These are phyloP conservation scores for Ottelia alismoides DNA, from an alignment of 106 monocot species.

Conservation along the genomic window DNA sequence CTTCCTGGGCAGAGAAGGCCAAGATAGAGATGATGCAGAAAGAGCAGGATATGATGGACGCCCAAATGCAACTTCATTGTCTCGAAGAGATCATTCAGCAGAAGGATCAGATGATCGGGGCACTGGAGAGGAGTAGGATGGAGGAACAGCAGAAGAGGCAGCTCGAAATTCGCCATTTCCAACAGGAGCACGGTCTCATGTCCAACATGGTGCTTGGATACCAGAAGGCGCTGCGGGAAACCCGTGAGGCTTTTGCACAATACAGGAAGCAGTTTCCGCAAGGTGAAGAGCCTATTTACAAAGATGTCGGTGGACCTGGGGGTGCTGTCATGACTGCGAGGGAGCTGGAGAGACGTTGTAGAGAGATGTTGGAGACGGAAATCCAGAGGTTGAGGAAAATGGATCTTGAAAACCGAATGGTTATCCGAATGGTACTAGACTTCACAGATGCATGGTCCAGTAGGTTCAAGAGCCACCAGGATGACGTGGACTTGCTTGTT, in stretches of 20 bases:
- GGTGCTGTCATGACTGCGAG: slow-evolving; percentile 48
- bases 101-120: slow-evolving; percentile 50
- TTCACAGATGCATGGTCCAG: slow-evolving; percentile 37
- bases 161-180: slow-evolving; percentile 25
- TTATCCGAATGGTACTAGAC: slow-evolving; percentile 18
- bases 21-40: slow-evolving; percentile 41
- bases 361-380: slow-evolving; percentile 45
- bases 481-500: slow-evolving; percentile 6
- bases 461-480: slow-evolving; percentile 28
- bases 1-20: too few species aligned
- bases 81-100: slow-evolving; percentile 35
- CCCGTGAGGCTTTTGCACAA: slow-evolving; percentile 37
- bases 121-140: slow-evolving; percentile 34
- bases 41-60: slow-evolving; percentile 33
- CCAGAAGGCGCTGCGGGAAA: slow-evolving; percentile 59
- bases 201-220: slow-evolving; percentile 52
- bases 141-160: slow-evolving; percentile 68
- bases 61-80: slow-evolving; percentile 53
- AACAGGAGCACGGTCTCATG: slow-evolving; percentile 69
- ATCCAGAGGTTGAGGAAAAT: slow-evolving; percentile 31
- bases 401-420: slow-evolving; percentile 17
- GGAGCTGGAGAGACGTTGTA: slow-evolving; percentile 46
- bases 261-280: slow-evolving; percentile 52
- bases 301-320: slow-evolving; percentile 49
- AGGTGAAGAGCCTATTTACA: slow-evolving; percentile 51